Base-by-base conservation (phyloP, 148 eudicot genomes). In the Pharnaceum exiguum region DNA sequence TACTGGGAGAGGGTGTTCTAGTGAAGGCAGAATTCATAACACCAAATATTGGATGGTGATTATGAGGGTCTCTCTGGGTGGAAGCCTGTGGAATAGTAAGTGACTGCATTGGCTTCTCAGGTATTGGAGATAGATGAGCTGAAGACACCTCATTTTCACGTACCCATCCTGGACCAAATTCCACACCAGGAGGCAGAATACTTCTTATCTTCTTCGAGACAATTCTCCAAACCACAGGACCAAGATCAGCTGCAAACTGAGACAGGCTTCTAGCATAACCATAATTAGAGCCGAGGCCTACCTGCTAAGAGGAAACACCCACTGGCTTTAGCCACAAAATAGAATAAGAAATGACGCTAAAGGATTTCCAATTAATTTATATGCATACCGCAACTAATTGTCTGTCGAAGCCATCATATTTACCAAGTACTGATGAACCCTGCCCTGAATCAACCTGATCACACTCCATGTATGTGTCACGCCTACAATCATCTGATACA, bases 101-200 rank as follows among this genome's bases (percentile, higher is more conserved):
- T 51, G 70, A 57, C 18, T 56, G 70, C 40, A 67, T 67, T 31
- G 44, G 65, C 49, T 60, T 74, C 39, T 74, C 83, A 10, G 64
- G 40, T 37, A 68, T 37, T 21, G 52, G 57, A 51, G 77, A 46
- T 26, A 43, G 49, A 31, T 74, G 69, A 19, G 26, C 52, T 18
- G 67, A 46, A 18, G 79, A 59, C 15, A 52, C 42, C 36, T 73
- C 78, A 31, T 45, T 55, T 64, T 84, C 93, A 25, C 75, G 85
- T 17, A 90, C 89, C 83, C 91, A 87, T 38, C 97, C 93, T 17
- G 93, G 97, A 63, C 91, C 97, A 61, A 82, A 90, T 46, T 78
- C 71, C 23, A 68, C 65, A 26, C 82, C 83, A 17, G 78, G 58
- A 38, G 97, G 95, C 75, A 87, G 63, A 48, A 68, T 74, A 40